Base-by-base conservation (phyloP, 2,329 filamentous ascomycete species). In the Claviceps arundinis region DNA sequence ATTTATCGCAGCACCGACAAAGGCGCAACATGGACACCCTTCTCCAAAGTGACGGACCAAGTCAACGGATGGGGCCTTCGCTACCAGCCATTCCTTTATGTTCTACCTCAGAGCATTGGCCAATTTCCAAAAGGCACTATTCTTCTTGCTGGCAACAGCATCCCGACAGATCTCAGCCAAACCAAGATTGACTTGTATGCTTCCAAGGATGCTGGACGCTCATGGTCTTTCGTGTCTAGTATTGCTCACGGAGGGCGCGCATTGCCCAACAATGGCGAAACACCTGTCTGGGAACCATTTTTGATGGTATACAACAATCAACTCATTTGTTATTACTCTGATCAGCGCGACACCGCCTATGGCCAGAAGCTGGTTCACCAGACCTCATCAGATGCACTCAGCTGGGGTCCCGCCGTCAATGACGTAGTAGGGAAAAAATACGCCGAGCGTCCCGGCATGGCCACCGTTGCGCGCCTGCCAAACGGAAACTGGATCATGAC, bases 51-150 rank as follows among this genome's bases (percentile, higher is more conserved):
- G 16, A 42, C 22, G 38, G 47, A 49, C 11, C 37, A 49, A 22
- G 47, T 49, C 11, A 49, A 49, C 24, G 24, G 38, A 42, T 49
- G 47, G 47, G 47, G 47, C 6, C 37, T 49, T 14, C 38, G 47
- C 11, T 49, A 49, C n/a, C 47, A 49, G 16, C 47, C 47, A 3
- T 42, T 42, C 16, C 38, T 49, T 17, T 49, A 49, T 24, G 38
- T 42, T 5, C 16, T 49, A 17, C 38, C 47, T 4, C 47, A 41
- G 4, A 9, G 4, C 2, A 42, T 49, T 17, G 47, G 47, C 8
- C 13, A 30, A 14, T 34, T 42, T 14, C 47, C 37, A 22, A 5
- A 16, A 6, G 47, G 47, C 2, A 49, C 47, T n/a, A 30, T 49
- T 17, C 24, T 49, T 6, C 38, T 49, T 9, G 47, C 47, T 6